phyloP scores from a whole-genome alignment of 495 filamentous ascomycete genomes.

The Aspergillus wentii region DNA sequence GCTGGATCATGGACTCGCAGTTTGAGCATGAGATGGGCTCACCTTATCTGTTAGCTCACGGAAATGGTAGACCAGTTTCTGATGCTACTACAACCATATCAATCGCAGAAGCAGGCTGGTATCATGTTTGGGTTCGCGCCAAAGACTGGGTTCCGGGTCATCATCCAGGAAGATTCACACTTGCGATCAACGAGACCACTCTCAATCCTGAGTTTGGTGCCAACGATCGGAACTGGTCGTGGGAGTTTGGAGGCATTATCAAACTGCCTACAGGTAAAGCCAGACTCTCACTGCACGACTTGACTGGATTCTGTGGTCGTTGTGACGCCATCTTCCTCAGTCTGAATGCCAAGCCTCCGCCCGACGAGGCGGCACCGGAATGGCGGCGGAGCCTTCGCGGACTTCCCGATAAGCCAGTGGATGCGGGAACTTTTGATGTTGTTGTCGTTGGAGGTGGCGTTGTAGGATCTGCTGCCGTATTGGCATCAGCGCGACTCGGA shows the following conservation, averaged over 20 bases:
- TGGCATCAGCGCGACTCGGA: background rate
- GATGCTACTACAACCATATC: background rate
- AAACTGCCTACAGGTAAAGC: background rate
- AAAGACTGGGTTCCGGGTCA: background rate
- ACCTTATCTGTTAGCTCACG: background rate
- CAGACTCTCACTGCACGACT: background rate
- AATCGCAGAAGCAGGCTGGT: background rate
- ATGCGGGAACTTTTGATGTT: background rate
- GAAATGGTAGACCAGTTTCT: background rate
- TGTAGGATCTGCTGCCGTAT: background rate
- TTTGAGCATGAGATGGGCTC: background rate
- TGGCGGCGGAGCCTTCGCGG: background rate
- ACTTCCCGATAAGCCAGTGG: background rate
- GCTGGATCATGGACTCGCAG: constrained; percentile 1
- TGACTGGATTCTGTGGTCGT: background rate
- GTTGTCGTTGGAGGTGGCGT: background rate
- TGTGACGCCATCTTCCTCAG: background rate
- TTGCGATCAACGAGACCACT: background rate
- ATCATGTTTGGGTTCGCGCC: background rate
- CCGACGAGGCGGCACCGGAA: background rate
- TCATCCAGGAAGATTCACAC: background rate
- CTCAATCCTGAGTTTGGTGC: background rate
- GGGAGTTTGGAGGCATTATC: background rate
- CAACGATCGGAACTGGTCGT: background rate
- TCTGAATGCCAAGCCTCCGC: background rate